phyloP scores from a whole-genome alignment of 1,284 basidiomycete species.

The Leccinum subatratum region DNA sequence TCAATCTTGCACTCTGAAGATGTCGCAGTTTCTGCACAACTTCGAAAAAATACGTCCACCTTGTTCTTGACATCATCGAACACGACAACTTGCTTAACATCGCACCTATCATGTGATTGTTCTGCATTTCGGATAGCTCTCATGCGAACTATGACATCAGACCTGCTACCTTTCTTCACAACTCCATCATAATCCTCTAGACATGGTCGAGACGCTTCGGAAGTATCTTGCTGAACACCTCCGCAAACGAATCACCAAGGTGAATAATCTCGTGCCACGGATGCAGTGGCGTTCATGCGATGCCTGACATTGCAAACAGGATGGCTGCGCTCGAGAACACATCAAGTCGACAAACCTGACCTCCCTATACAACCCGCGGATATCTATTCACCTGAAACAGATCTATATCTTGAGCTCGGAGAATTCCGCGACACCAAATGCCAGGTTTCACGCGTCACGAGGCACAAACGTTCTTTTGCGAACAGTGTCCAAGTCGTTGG shows the following conservation, averaged over 20 bases:
- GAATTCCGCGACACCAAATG: no score
- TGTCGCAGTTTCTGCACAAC: slow-evolving; percentile 31
- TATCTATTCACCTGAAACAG: slow-evolving; percentile 46
- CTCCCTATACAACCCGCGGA: slow-evolving; percentile 36
- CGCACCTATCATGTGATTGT: slow-evolving; percentile 33
- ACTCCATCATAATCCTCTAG: slow-evolving; percentile 4
- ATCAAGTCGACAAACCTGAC: slow-evolving; percentile 24
- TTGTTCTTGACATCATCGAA: slow-evolving; percentile 33
- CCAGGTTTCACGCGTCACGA: no score
- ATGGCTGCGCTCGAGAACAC: slow-evolving; percentile 39
- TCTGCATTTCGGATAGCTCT: slow-evolving; percentile 34
- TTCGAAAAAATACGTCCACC: slow-evolving; percentile 37
- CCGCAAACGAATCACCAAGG: slow-evolving; percentile 29
- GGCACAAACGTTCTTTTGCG: no score
- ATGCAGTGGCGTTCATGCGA: slow-evolving; percentile 34
- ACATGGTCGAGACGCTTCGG: slow-evolving; percentile 18
- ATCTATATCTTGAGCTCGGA: slow-evolving; percentile 40
- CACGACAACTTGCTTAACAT: slow-evolving; percentile 27
- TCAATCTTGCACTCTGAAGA: slow-evolving; percentile 20
- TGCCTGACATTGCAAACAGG: slow-evolving; percentile 40
- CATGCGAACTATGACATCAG: slow-evolving; percentile 29
- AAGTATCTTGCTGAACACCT: slow-evolving; percentile 30
- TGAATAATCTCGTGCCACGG: slow-evolving; percentile 33
- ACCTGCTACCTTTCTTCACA: slow-evolving; percentile 27
- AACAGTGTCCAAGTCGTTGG: no score